Conservation (phyloP, 1,139 yeast genomes). For the Scheffersomyces cryptocercus region DNA sequence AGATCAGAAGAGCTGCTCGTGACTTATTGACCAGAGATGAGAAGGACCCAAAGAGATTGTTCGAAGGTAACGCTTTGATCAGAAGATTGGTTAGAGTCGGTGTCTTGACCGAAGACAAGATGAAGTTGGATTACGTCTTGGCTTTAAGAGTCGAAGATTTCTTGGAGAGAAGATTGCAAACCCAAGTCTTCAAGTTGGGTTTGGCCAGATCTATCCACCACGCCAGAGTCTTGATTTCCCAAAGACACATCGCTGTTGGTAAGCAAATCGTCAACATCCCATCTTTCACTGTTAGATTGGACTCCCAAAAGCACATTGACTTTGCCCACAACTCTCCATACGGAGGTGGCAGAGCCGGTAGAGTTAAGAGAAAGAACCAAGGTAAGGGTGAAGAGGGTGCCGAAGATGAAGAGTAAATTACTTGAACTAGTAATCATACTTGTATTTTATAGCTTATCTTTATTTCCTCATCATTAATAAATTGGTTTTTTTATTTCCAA, state of each 20-base stretch:
- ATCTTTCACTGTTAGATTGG: conserved; percentile 99
- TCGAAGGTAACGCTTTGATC: conserved; percentile 99
- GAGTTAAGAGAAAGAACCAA: conserved; percentile 98
- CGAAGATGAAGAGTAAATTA: conserved; percentile 63
- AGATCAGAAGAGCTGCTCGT: conserved; percentile 99
- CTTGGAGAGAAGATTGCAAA: conserved; percentile 99
- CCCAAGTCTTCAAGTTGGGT: conserved; percentile 99
- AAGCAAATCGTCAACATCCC: conserved; percentile 99
- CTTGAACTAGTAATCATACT: conserved; percentile 10
- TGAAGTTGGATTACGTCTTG: conserved; percentile 99
- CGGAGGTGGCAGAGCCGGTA: conserved; percentile 99
- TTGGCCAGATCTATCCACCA: conserved; percentile 99
- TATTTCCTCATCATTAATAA: conserved; percentile 8
- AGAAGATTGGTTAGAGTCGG: conserved; percentile 98
- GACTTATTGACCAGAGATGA: conserved; percentile 99
- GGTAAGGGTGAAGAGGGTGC: conserved; percentile 71
- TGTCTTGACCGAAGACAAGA: conserved; percentile 98
- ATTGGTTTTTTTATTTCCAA: conserved; percentile 9
- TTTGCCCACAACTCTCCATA: conserved; percentile 98
- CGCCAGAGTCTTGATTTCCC: conserved; percentile 98
- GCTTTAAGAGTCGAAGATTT: conserved; percentile 98
- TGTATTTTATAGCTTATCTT: conserved; percentile 7
- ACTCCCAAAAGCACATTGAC: conserved; percentile 99
- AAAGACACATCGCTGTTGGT: conserved; percentile 99
- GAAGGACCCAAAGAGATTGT: conserved; percentile 99